Evolutionary conservation across 257 asterid species (phyloP).

Genomic region (Solanum virginianum): DNA sequence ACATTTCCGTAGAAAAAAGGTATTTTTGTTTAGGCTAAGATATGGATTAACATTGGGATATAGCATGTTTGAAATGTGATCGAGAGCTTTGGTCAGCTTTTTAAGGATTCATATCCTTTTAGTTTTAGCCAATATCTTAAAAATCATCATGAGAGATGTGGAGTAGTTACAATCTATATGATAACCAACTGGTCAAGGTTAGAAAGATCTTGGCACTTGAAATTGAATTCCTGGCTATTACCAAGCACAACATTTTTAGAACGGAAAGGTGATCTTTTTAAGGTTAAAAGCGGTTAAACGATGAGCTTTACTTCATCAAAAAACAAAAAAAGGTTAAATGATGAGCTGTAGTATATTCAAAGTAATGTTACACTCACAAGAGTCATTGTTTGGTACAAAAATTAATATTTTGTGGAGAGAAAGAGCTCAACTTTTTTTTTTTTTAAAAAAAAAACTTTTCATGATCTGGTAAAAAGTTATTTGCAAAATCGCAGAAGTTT

Average conservation of each 20-base stretch:
- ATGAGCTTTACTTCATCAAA: background rate
- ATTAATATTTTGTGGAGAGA: background rate
- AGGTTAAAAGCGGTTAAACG: background rate
- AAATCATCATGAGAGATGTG: background rate
- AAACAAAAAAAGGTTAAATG: background rate
- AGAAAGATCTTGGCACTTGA: background rate
- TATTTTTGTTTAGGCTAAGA: background rate
- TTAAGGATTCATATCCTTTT: background rate
- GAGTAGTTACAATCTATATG: background rate
- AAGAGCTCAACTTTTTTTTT: background rate
- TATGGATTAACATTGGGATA: background rate
- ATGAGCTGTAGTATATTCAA: background rate
- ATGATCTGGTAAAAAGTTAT: background rate
- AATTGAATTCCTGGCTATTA: background rate
- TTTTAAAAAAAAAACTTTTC: background rate
- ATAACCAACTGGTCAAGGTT: background rate
- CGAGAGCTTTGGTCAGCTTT: background rate
- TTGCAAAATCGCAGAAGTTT: background rate
- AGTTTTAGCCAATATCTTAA: background rate
- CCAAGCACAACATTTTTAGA: background rate
- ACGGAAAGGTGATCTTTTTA: background rate
- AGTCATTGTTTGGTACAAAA: background rate
- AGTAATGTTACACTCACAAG: background rate
- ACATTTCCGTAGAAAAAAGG: background rate
- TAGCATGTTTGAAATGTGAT: background rate